Evolutionary conservation across 148 eudicot genomes (phyloP).

Genomic region (Nepenthes mirabilis): DNA sequence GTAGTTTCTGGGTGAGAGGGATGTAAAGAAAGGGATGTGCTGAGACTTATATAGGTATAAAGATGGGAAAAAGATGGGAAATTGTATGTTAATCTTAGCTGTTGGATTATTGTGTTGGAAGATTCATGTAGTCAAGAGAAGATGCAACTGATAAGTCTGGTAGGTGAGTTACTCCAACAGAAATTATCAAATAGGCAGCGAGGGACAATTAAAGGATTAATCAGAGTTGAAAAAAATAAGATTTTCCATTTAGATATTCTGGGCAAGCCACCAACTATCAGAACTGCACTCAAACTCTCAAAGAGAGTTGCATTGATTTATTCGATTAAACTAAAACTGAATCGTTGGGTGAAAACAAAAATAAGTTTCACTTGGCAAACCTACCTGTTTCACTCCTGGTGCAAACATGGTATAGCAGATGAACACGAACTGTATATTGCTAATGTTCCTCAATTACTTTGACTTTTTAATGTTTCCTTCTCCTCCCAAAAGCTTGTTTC

Average conservation of each 20-base stretch:
- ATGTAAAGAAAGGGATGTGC: slow-evolving; percentile 6
- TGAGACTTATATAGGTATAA: slow-evolving; percentile 5
- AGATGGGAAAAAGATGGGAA: slow-evolving; percentile 4
- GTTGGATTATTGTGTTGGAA: slow-evolving; percentile 11
- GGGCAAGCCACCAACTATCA: slow-evolving; percentile 7
- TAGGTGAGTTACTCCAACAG: slow-evolving; percentile 21
- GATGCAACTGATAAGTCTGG: slow-evolving; percentile 47
- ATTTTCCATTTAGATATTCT: neutral
- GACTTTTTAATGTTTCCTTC: too few relatives aligned
- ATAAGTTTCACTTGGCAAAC: too few relatives aligned
- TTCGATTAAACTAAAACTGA: too few relatives aligned
- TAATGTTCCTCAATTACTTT: too few relatives aligned
- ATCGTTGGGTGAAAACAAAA: too few relatives aligned
- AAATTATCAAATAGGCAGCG: neutral
- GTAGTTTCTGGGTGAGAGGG: slow-evolving; percentile 4
- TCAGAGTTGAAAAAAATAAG: neutral
- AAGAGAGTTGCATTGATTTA: too few relatives aligned
- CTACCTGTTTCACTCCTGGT: too few relatives aligned
- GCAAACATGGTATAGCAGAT: too few relatives aligned
- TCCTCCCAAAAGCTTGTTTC: too few relatives aligned
- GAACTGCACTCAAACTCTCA: slow-evolving; percentile 13
- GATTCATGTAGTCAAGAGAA: slow-evolving; percentile 44
- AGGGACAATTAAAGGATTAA: neutral
- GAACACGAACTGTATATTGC: too few relatives aligned
- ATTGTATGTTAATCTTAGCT: neutral